Evolutionary conservation across 257 asterid species (phyloP).

Genomic region (Solanum neorickii): DNA sequence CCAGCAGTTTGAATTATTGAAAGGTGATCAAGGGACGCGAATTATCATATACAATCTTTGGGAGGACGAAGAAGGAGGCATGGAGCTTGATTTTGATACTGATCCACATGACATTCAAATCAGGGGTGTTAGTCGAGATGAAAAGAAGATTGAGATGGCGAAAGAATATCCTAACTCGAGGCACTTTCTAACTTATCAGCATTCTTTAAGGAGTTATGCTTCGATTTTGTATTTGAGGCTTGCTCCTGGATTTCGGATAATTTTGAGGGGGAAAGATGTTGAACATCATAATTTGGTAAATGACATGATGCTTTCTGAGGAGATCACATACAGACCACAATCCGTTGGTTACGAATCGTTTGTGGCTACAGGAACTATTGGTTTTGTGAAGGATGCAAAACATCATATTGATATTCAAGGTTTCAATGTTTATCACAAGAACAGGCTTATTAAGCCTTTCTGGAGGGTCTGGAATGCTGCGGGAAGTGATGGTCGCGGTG

Average conservation of each 20-base stretch:
- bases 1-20: conserved; percentile 36
- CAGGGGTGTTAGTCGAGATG: conserved; percentile 49
- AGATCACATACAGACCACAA: conserved; percentile 37
- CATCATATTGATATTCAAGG: conserved; percentile 79
- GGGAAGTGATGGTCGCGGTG: conserved; percentile 87
- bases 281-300: conserved; percentile 41
- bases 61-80: conserved; percentile 64
- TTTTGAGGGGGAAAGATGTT: conserved; percentile 46
- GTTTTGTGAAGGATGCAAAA: conserved; percentile 64
- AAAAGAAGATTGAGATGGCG: conserved; percentile 58
- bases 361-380: conserved; percentile 44
- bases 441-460: conserved; percentile 77
- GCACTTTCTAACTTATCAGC: conserved; percentile 65
- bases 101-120: conserved; percentile 71
- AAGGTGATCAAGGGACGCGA: conserved; percentile 61
- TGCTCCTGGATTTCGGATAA: conserved; percentile 48
- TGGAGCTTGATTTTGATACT: conserved; percentile 55
- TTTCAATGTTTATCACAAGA: conserved; percentile 77
- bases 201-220: conserved; percentile 72
- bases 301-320: conserved; percentile 29
- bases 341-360: conserved; percentile 13
- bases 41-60: conserved; percentile 70
- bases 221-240: conserved; percentile 52
- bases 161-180: conserved; percentile 33
- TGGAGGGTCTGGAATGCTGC: conserved; percentile 94